Evolutionary conservation across 73 alveolate species (phyloP).

Genomic region (Uronychia setigera): DNA sequence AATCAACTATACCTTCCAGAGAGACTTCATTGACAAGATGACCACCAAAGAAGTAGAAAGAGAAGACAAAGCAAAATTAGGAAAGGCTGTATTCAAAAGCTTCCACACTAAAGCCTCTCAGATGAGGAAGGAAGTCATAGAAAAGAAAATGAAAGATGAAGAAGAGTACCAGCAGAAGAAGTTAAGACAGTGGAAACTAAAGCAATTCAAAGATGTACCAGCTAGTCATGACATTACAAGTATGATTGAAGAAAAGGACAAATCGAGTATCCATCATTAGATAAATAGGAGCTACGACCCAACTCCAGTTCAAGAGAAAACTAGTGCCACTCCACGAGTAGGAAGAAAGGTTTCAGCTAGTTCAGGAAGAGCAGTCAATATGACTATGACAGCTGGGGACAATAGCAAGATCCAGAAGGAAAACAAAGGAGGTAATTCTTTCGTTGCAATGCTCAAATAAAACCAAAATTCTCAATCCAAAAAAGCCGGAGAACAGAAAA

Average conservation of each 20-base stretch:
- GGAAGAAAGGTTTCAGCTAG: too few species aligned
- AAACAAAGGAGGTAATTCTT: too few species aligned
- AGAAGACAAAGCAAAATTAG: background rate
- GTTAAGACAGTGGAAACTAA: background rate
- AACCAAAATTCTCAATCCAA: too few species aligned
- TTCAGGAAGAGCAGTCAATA: too few species aligned
- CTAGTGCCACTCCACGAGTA: too few species aligned
- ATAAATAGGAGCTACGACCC: background rate
- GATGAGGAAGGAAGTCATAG: slow-evolving; percentile 1
- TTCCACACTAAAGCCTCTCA: slow-evolving; percentile 13
- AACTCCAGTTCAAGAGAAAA: too few species aligned
- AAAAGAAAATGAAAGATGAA: slow-evolving; percentile 7
- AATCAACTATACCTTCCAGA: slow-evolving; percentile 11
- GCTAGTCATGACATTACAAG: slow-evolving; percentile 3
- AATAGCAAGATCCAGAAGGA: too few species aligned
- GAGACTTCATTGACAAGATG: slow-evolving; percentile 9
- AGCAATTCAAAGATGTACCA: slow-evolving; percentile 7
- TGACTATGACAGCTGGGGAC: too few species aligned
- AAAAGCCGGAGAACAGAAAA: too few species aligned
- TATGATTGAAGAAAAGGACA: background rate
- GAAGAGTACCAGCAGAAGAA: background rate
- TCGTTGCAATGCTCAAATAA: too few species aligned
- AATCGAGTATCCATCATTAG: background rate
- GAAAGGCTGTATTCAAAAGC: background rate
- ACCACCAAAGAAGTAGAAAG: background rate